Percentiles rank a stretch among this genome's conserved stretches.
Conservation (phyloP, 176 grass and related monocot genomes). For the Thinopyrum elongatum region DNA sequence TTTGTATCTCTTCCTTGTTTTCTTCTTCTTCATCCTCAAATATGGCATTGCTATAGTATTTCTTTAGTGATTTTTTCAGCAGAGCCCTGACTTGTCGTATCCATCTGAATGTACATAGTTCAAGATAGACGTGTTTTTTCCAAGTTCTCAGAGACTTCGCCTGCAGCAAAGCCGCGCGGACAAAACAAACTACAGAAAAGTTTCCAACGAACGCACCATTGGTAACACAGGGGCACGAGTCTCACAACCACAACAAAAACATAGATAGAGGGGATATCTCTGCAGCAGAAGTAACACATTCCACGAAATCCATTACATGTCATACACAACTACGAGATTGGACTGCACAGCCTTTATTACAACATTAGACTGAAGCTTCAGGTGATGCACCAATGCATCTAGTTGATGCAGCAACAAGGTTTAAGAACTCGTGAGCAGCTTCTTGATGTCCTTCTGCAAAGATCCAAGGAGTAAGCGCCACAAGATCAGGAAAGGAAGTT, state of each 20-base stretch:
- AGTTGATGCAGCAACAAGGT: neutral
- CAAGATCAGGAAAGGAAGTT: neutral
- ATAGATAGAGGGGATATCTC: neutral
- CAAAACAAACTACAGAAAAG: neutral
- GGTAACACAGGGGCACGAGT: neutral
- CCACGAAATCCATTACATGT: slow-evolving; percentile 18
- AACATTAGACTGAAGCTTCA: slow-evolving; percentile 15
- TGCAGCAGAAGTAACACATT: slow-evolving; percentile 1
- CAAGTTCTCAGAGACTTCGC: neutral
- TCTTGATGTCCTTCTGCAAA: slow-evolving; percentile 90
- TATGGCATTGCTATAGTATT: too few species aligned
- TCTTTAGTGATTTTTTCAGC: too few species aligned
- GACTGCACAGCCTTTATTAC: slow-evolving; percentile 25
- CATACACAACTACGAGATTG: neutral
- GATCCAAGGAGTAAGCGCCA: neutral
- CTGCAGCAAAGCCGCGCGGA: neutral
- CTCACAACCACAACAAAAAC: neutral
- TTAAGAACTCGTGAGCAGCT: slow-evolving; percentile 53
- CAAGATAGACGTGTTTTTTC: too few species aligned
- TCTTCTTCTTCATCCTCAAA: too few species aligned
- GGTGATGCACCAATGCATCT: neutral
- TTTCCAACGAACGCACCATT: neutral
- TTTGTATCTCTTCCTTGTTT: neutral
- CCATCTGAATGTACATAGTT: too few species aligned
- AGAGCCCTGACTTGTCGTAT: too few species aligned